Evolutionary conservation across 805 yeast genomes (phyloP).

Genomic region (Cyberlindnera subsufficiens): DNA sequence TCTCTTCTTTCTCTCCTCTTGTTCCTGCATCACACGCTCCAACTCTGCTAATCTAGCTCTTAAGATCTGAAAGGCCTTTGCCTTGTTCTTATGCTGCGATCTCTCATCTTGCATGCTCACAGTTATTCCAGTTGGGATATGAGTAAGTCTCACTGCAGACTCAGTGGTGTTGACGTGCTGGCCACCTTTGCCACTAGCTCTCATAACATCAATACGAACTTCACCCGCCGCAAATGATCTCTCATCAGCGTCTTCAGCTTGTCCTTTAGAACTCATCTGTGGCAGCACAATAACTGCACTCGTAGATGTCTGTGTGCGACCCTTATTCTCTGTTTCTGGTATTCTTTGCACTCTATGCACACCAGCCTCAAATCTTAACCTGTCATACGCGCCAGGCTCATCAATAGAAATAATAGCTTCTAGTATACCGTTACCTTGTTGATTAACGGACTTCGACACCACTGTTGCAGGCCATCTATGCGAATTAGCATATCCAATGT

Average conservation of each 20-base stretch:
- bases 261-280: slow-evolving; percentile 53
- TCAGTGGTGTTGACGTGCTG: slow-evolving; percentile 98
- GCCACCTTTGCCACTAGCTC: slow-evolving; percentile 96
- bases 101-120: slow-evolving; percentile 93
- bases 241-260: slow-evolving; percentile 46
- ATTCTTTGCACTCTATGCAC: slow-evolving; percentile 94
- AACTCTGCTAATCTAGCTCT: slow-evolving; percentile 80
- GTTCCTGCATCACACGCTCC: slow-evolving; percentile 60
- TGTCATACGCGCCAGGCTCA: slow-evolving; percentile 70
- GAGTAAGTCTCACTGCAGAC: slow-evolving; percentile 91
- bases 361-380: slow-evolving; percentile 81
- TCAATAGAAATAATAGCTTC: slow-evolving; percentile 75
- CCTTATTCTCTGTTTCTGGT: slow-evolving; percentile 91
- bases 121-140: slow-evolving; percentile 83
- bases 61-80: slow-evolving; percentile 80
- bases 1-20: slow-evolving; percentile 59
- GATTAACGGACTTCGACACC: slow-evolving; percentile 49
- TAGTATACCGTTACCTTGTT: slow-evolving; percentile 59
- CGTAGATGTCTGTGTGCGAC: slow-evolving; percentile 92
- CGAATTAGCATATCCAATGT: slow-evolving; percentile 58
- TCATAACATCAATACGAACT: slow-evolving; percentile 91
- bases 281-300: slow-evolving; percentile 95
- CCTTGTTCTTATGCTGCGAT: slow-evolving; percentile 91
- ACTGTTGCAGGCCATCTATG: slow-evolving; percentile 65
- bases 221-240: slow-evolving; percentile 80